Conservation (phyloP, 805 yeast species). For the Candida krabiensis region DNA sequence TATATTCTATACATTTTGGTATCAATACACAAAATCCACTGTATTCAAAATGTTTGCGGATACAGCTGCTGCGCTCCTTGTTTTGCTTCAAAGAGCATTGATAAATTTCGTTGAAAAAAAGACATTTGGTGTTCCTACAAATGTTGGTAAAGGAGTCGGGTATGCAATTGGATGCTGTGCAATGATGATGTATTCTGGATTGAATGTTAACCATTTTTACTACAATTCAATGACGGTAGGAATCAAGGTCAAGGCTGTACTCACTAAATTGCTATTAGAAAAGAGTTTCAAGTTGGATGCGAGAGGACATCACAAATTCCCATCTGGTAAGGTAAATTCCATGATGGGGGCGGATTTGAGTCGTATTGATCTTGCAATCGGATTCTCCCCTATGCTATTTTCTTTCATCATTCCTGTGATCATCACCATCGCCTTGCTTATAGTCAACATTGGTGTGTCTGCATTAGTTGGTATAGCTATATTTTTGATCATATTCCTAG, state of each 20-base stretch:
- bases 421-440: conserved; percentile 63
- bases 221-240: conserved; percentile 62
- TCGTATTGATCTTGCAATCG: conserved; percentile 73
- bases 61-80: conserved; percentile 52
- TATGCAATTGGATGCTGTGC: conserved; percentile 69
- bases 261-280: conserved; percentile 65
- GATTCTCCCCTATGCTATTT: conserved; percentile 63
- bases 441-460: conserved; percentile 67
- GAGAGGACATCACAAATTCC: conserved; percentile 58
- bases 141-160: conserved; percentile 68
- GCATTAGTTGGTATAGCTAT: conserved; percentile 70
- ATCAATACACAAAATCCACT: conserved; percentile 42
- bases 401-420: conserved; percentile 63
- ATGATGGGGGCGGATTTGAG: conserved; percentile 80
- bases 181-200: conserved; percentile 50
- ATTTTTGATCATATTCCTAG: conserved; percentile 47
- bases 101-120: conserved; percentile 60
- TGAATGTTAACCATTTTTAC: conserved; percentile 61
- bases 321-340: conserved; percentile 73
- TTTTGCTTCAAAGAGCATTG: conserved; percentile 63
- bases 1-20: conserved; percentile 49
- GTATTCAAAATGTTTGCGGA: conserved; percentile 45
- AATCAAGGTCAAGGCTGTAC: conserved; percentile 64
- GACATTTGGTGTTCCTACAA: conserved; percentile 39
- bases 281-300: conserved; percentile 66